These are phyloP conservation scores for Eremochloa ophiuroides DNA, from an alignment of 176 grass and related monocot genomes.

Conservation along the genomic window DNA sequence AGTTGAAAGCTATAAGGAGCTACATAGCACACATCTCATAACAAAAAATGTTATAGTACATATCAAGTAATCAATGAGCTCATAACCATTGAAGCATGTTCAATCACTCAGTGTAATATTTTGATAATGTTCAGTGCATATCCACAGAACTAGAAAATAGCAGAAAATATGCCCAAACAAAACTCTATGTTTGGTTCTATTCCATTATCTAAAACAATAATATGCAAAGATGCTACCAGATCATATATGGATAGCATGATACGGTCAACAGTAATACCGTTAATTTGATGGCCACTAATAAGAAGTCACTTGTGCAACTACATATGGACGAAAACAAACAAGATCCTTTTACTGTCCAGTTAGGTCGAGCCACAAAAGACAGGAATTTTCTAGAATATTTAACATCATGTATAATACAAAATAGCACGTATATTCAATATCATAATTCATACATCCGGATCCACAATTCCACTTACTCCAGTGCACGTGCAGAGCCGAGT, in stretches of 20 bases:
- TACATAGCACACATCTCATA: constrained; percentile 10
- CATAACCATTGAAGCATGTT: background rate
- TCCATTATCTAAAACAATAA: background rate
- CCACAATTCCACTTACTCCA: constrained; percentile 78
- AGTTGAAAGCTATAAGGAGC: constrained; percentile 19
- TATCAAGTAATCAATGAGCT: background rate
- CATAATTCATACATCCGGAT: background rate
- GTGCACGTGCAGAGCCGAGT: constrained; percentile 81
- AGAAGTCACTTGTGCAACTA: constrained; percentile 3
- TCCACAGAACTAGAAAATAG: background rate
- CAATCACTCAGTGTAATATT: background rate
- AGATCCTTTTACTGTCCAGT: background rate
- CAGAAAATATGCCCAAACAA: background rate
- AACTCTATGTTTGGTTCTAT: background rate
- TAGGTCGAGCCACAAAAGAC: background rate
- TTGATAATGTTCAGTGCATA: background rate
- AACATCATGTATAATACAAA: background rate
- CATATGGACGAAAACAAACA: background rate
- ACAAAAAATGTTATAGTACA: background rate
- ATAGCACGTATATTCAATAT: background rate
- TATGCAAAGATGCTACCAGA: background rate
- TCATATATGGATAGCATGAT: constrained; percentile 20
- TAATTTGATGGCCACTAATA: background rate
- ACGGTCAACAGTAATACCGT: background rate
- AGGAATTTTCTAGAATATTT: background rate